A percentile compares a stretch with the other conserved stretches of the same genome.
These are phyloP conservation scores for Boletus eberwhitei DNA, from an alignment of 768 basidiomycete species.

Conservation along the genomic window DNA sequence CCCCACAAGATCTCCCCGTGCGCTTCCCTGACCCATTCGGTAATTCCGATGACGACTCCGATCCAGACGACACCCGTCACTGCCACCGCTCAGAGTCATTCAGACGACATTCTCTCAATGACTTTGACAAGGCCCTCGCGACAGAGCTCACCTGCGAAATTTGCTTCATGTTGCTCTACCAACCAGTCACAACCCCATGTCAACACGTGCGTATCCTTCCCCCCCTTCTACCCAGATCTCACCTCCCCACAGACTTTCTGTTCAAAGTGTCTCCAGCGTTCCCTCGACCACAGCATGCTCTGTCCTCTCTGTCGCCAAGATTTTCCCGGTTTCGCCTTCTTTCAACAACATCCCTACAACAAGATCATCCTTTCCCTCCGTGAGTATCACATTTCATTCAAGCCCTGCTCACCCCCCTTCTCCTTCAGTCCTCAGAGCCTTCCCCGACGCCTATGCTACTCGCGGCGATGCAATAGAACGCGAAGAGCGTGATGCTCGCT, in stretches of 20 bases:
- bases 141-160: slow-evolving; percentile 86
- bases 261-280: slow-evolving; percentile 80
- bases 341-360: slow-evolving; percentile 79
- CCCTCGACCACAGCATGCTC: slow-evolving; percentile 75
- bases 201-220: slow-evolving; percentile 69
- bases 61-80: slow-evolving; percentile 27
- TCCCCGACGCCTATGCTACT: slow-evolving; percentile 62
- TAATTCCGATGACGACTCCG: slow-evolving; percentile 32
- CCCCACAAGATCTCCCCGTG: slow-evolving; percentile 7
- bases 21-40: slow-evolving; percentile 21
- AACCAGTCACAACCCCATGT: slow-evolving; percentile 91
- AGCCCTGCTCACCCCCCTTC: slow-evolving; percentile 5
- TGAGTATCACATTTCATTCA: slow-evolving; percentile 32
- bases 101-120: slow-evolving; percentile 22
- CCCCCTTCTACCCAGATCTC: slow-evolving; percentile 6
- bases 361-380: slow-evolving; percentile 67
- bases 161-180: slow-evolving; percentile 78
- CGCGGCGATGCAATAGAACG: slow-evolving; percentile 62
- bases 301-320: slow-evolving; percentile 87
- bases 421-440: slow-evolving; percentile 60
- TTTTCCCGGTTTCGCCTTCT: slow-evolving; percentile 72
- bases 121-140: slow-evolving; percentile 58
- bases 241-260: slow-evolving; percentile 74
- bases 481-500: slow-evolving; percentile 73
- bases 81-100: slow-evolving; percentile 30